Evolutionary conservation across 1,284 basidiomycete genomes (phyloP), one percentile per base, ranked within the genome.

Genomic region (Stereum hirsutum): DNA sequence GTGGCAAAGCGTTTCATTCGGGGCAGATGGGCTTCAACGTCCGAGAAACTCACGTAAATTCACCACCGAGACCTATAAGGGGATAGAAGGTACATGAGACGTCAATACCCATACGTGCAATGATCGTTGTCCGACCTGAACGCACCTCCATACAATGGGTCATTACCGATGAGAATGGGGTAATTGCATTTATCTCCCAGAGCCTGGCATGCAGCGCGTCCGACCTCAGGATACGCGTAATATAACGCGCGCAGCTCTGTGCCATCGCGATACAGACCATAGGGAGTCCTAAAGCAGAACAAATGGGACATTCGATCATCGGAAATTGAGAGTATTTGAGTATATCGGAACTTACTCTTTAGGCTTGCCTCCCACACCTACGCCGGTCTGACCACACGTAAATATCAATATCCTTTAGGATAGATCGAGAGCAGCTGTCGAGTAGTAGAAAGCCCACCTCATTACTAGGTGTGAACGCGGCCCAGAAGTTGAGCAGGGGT

Each of bases 401-500:
- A 20, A 31, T 32, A 27, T 34, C 47, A 11, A 48, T 46, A 25
- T 14, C 17, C 4, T 8, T 28, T n/a, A 26, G n/a, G 15, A n/a
- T n/a, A n/a, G n/a, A n/a, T n/a, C n/a, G n/a, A n/a, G n/a, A n/a
- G n/a, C n/a, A n/a, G n/a, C n/a, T n/a, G n/a, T n/a, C n/a, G n/a
- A n/a, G n/a, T n/a, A n/a, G n/a, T n/a, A 28, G n/a, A 24, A 33
- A 34, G 45, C 52, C 20, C 38, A 80, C 83, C 69, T 86, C 78
- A 46, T 69, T 70, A 55, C 83, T 86, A 0, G 86, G 79, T 6
- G 80, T 69, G 52, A 88, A 91, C 0, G 84, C 82, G 1, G 78
- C 87, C 81, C 83, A 91, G 50, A 91, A 82, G 54, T 91, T 91
- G 46, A 91, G 60, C 27, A 91, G 62, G 12, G 85, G 81, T 47